phyloP scores from a whole-genome alignment of 805 yeast genomes.

The Candida tammaniensis region DNA sequence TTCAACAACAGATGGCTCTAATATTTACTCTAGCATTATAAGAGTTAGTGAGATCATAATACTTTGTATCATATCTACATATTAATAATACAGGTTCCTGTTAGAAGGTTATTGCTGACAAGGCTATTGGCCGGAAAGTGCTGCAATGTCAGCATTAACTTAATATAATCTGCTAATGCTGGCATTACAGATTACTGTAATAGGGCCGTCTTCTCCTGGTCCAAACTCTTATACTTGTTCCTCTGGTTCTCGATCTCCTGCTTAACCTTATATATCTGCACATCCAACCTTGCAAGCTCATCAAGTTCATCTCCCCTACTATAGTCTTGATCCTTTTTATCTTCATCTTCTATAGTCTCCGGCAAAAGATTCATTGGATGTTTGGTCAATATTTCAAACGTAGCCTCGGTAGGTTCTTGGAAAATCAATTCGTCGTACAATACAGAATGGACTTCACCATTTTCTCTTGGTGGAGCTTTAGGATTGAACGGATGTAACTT shows the following conservation, averaged over 20 bases:
- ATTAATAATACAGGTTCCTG: background rate
- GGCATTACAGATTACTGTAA: too few species aligned
- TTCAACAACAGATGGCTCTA: background rate
- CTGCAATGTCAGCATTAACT: too few species aligned
- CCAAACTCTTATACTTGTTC: constrained; percentile 37
- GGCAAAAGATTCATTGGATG: constrained; percentile 61
- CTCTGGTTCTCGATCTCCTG: constrained; percentile 42
- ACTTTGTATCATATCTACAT: background rate
- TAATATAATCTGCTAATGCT: too few species aligned
- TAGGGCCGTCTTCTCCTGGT: constrained; percentile 39
- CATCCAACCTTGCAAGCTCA: constrained; percentile 40
- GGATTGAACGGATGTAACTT: constrained; percentile 85
- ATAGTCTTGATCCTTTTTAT: constrained; percentile 40
- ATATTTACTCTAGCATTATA: background rate
- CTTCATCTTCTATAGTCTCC: constrained; percentile 29
- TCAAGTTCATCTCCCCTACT: constrained; percentile 39
- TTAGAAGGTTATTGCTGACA: too few species aligned
- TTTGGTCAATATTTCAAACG: constrained; percentile 73
- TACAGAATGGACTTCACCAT: constrained; percentile 43
- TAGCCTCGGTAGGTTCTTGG: constrained; percentile 89
- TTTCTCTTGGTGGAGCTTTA: constrained; percentile 33
- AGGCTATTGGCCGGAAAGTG: background rate
- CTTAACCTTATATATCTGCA: constrained; percentile 34
- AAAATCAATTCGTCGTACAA: constrained; percentile 89
- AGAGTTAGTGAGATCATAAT: background rate